These are phyloP conservation scores for Gossypium arboreum DNA, from an alignment of 345 rosid genomes.

Conservation along the genomic window DNA sequence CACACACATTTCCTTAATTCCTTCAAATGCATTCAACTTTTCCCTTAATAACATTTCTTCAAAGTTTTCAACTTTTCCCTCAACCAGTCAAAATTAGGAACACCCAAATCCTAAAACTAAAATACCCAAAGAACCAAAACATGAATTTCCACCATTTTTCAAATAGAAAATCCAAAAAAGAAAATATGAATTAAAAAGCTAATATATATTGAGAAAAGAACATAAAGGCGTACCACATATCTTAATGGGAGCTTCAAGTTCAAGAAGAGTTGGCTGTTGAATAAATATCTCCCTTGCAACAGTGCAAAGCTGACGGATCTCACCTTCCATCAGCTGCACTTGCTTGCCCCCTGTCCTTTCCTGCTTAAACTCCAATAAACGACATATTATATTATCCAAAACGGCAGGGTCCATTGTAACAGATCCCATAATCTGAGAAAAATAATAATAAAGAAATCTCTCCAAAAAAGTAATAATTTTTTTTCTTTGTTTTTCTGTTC, in stretches of 20 bases:
- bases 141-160: neutral
- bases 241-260: constrained; percentile 91
- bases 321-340: constrained; percentile 72
- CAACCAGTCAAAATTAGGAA: neutral
- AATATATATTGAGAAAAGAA: neutral
- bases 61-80: neutral
- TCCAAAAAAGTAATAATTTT: neutral
- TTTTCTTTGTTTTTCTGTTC: constrained; percentile 14
- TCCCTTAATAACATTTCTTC: neutral
- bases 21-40: neutral
- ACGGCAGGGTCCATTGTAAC: constrained; percentile 49
- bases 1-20: neutral
- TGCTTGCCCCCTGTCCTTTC: constrained; percentile 59
- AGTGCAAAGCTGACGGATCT: constrained; percentile 79
- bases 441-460: neutral
- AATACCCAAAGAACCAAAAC: neutral
- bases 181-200: too few species aligned
- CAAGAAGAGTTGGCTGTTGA: constrained; percentile 85
- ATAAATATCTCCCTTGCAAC: constrained; percentile 70
- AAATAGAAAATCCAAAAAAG: neutral
- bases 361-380: constrained; percentile 57
- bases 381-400: constrained; percentile 66
- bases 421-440: constrained; percentile 17
- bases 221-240: constrained; percentile 59
- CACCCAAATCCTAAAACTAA: neutral